Conservation (phyloP, 2,329 filamentous ascomycete genomes). For the Dactylonectria macrodidyma region DNA sequence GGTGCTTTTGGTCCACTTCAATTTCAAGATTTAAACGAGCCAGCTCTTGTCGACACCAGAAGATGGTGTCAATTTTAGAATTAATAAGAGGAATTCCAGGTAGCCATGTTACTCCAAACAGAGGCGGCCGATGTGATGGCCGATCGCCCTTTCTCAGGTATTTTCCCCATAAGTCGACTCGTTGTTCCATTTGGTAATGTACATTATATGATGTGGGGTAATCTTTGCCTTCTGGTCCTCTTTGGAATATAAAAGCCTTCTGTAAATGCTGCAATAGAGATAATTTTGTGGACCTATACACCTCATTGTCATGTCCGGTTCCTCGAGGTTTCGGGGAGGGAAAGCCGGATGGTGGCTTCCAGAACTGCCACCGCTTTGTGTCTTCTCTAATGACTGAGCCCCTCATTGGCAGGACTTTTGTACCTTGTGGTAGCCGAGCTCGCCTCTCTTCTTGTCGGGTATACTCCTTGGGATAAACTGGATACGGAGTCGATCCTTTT, state of each 20-base stretch:
- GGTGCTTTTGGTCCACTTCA: conserved; percentile 87
- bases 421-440: no score
- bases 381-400: conserved; percentile 47
- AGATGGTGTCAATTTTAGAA: conserved; percentile 94
- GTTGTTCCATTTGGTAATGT: conserved; percentile 60
- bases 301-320: conserved; percentile 47
- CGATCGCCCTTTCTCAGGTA: conserved; percentile 87
- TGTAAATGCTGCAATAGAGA: conserved; percentile 67
- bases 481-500: conserved; percentile 67
- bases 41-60: conserved; percentile 88
- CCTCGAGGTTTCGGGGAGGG: conserved; percentile 73
- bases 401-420: no score
- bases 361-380: conserved; percentile 73
- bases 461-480: no score
- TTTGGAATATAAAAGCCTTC: conserved; percentile 61
- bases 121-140: conserved; percentile 84
- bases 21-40: conserved; percentile 93
- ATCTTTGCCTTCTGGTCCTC: conserved; percentile 58
- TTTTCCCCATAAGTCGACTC: conserved; percentile 80
- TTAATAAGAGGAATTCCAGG: conserved; percentile 83
- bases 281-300: conserved; percentile 45
- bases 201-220: conserved; percentile 77
- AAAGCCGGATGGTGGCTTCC: conserved; percentile 75
- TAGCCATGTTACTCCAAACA: conserved; percentile 76
- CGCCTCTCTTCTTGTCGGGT: no score